Percentiles rank a stretch among this genome's conserved stretches.
Evolutionary conservation across 2,329 filamentous ascomycete genomes (phyloP).

Genomic region (Aschersonia sp.): DNA sequence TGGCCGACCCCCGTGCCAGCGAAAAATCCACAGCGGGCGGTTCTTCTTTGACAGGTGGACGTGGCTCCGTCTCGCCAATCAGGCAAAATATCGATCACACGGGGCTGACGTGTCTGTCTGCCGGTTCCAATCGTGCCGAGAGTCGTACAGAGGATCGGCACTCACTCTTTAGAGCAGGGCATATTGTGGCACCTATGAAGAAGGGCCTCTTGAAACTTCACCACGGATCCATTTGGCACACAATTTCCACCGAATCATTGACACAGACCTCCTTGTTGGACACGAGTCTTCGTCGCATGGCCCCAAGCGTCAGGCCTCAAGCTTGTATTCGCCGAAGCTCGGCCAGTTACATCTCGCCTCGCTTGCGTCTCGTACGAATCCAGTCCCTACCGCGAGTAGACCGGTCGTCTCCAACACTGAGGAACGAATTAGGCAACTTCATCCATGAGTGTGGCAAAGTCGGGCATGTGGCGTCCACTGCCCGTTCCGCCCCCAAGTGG

Average conservation of each 20-base stretch:
- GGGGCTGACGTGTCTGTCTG: background rate
- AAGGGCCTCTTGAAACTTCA: background rate
- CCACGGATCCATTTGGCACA: background rate
- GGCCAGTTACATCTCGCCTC: background rate
- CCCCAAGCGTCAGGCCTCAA: background rate
- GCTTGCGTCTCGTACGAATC: background rate
- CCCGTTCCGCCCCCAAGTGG: slow-evolving; percentile 15
- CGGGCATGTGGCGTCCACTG: slow-evolving; percentile 28
- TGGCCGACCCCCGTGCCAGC: too few relatives aligned
- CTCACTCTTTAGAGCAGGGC: too few relatives aligned
- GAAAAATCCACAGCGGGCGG: too few relatives aligned
- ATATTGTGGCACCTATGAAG: too few relatives aligned
- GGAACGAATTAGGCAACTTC: background rate
- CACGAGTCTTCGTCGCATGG: background rate
- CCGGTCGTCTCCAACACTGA: background rate
- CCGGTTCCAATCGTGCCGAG: background rate
- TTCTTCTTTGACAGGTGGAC: too few relatives aligned
- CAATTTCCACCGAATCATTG: background rate
- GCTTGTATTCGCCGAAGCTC: slow-evolving; percentile 7
- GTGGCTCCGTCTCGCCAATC: background rate
- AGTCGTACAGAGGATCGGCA: background rate
- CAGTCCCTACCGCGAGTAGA: too few relatives aligned
- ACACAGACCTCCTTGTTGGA: background rate
- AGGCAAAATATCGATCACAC: background rate
- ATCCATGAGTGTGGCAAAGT: slow-evolving; percentile 12